Conservation (phyloP, 2,329 filamentous ascomycete genomes). For the Sclerotinia minor region DNA sequence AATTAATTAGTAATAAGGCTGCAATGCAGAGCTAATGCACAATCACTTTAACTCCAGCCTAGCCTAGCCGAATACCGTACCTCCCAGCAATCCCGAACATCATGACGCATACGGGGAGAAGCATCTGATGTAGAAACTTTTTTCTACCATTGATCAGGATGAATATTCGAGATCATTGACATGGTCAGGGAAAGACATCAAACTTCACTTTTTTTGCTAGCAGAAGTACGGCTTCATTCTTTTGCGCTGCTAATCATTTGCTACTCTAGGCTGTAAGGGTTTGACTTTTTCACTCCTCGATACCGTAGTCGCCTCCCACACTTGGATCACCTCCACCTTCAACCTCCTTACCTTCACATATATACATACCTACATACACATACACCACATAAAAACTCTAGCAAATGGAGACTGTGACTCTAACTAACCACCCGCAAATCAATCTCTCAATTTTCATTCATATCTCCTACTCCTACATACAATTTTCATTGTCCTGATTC, state of each 20-base stretch:
- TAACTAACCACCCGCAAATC: neutral
- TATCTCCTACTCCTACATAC: neutral
- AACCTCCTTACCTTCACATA: neutral
- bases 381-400: neutral
- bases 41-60: neutral
- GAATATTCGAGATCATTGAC: neutral
- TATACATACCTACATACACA: no score
- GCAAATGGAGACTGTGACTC: neutral
- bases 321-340: neutral
- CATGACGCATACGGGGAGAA: slow-evolving; percentile 16
- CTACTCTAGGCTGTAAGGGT: neutral
- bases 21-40: neutral
- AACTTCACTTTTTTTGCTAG: neutral
- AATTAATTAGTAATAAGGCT: neutral
- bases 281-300: neutral
- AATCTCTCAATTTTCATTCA: neutral
- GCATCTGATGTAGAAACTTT: neutral
- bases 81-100: neutral
- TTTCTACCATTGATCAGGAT: neutral
- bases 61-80: neutral
- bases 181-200: neutral
- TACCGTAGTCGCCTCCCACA: neutral
- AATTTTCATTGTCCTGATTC: neutral
- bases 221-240: neutral
- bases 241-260: neutral